Base-by-base conservation (phyloP, 495 filamentous ascomycete genomes). In the Neurospora intermedia region DNA sequence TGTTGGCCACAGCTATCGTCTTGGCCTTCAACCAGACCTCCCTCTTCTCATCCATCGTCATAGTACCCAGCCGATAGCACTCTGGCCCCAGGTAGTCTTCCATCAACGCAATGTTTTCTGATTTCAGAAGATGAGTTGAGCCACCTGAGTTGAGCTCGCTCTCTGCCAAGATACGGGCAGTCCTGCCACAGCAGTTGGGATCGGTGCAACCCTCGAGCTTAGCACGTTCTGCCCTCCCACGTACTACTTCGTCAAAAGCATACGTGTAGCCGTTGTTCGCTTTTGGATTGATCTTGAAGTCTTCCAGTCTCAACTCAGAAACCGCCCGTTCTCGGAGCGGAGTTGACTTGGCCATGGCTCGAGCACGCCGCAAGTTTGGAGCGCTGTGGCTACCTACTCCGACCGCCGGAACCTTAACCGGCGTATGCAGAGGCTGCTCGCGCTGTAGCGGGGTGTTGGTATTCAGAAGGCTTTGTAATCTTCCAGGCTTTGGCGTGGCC, bases 201-300 rank as follows among this genome's bases (percentile, higher is more conserved):
- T 90, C 87, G 6, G 89, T 91, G 79, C 96, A 99, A 5, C 93
- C 93, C n/a, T 86, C 83, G 9, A 97, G 83, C 75, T 90, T 92
- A 73, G 89, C 89, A n/a, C 93, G 91, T 31, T 90, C 88, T 20
- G 91, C 87, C 76, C 85, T 90, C 43, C 85, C 88, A 69, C 96
- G 91, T 66, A 97, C 88, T 18, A 93, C 89, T 73, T 93, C 90
- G 16, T 84, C 82, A 79, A 89, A 98, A 10, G 94, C 92, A 76
- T 89, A 93, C 59, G 89, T 86, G 70, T 89, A 82, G 38, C 93
- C 93, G 70, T 92, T 84, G 78, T 94, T 97, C 69, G 82, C 82
- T 15, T 84, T 79, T 3, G 93, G 89, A 75, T 99, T 98, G 76
- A 96, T 83, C 79, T 91, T 96, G 85, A 99, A 98, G 82, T 96